Evolutionary conservation across 345 rosid species (phyloP), one percentile per base, ranked within the genome.

Genomic region (Euphorbia peplus): DNA sequence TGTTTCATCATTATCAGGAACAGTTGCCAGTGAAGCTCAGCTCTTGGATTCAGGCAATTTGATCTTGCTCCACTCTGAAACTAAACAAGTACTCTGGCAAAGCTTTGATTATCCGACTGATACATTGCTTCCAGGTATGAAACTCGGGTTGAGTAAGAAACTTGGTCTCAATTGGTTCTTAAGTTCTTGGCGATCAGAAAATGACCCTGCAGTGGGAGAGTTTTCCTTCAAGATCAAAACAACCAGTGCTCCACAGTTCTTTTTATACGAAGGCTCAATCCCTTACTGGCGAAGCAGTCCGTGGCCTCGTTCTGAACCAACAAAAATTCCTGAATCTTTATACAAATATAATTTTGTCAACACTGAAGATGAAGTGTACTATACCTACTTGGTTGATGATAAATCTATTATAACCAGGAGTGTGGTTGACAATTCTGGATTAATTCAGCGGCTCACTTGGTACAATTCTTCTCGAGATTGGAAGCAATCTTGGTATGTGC

Each of bases 401-500:
- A 14, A 48, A 3, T 48, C 52, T 15, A 4, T 60, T 18, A 0
- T 41, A 1, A 1, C 22, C 2, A 68, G 44, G 26, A 9, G 24
- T 29, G 15, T 39, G 1, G 14, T 68, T 28, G 56, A 54, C 10
- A 46, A 30, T 0, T 51, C 72, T 6, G 77, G 73, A 46, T 8
- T 59, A 8, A 9, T 48, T 0, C 26, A 26, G 14, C 6, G 25
- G 4, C 18, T 28, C 1, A 18, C 14, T 6, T 68, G 72, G 73
- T 22, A 18, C 44, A 63, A 54, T 13, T 9, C 15, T 24, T 19
- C 56, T 14, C 42, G 53, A 9, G 77, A 14, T n/a, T 90, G 97
- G 97, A 78, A 60, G 1, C 78, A 44, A 16, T 70, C 78, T 47
- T 83, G 79, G 83, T 70, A 67, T 4, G 80, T 47, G 13, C 5